Evolutionary conservation across 345 rosid species (phyloP).

Genomic region (Hevea brasiliensis): DNA sequence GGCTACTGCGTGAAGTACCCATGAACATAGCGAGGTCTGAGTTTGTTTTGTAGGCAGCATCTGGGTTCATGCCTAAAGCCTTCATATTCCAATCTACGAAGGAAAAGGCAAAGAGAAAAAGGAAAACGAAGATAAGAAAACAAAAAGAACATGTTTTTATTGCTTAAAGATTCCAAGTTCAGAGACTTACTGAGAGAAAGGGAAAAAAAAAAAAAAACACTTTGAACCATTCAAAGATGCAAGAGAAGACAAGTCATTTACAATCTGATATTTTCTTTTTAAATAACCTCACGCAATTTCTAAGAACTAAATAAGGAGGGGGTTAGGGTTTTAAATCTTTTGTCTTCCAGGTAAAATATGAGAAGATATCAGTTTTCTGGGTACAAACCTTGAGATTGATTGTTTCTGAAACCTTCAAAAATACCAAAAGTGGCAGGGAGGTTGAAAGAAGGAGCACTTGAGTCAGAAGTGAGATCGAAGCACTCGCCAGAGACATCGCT

Average conservation of each 20-base stretch:
- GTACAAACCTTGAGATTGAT: slow-evolving; percentile 60
- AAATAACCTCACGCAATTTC: too few species aligned
- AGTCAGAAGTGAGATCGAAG: slow-evolving; percentile 45
- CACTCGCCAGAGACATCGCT: slow-evolving; percentile 46
- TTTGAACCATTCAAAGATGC: slow-evolving; percentile 2
- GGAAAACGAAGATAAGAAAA: background rate
- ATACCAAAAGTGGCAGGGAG: slow-evolving; percentile 53
- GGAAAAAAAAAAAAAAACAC: background rate
- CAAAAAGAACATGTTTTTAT: background rate
- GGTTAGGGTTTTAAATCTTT: slow-evolving; percentile 29
- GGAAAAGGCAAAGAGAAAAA: background rate
- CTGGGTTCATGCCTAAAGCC: slow-evolving; percentile 38
- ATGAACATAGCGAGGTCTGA: slow-evolving; percentile 32
- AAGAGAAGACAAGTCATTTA: background rate
- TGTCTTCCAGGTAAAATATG: too few species aligned
- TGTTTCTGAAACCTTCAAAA: slow-evolving; percentile 63
- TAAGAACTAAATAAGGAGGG: background rate
- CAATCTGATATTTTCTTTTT: background rate
- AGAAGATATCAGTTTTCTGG: too few species aligned
- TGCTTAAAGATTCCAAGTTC: background rate
- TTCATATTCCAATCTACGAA: slow-evolving; percentile 40
- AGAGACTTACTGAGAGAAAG: background rate
- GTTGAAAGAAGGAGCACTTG: slow-evolving; percentile 41
- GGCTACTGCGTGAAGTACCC: slow-evolving; percentile 21
- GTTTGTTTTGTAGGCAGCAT: slow-evolving; percentile 21